Percentiles rank a stretch among this genome's conserved stretches.
Conservation (phyloP, 306 rosid genomes). For the Pyrus pyrifolia region DNA sequence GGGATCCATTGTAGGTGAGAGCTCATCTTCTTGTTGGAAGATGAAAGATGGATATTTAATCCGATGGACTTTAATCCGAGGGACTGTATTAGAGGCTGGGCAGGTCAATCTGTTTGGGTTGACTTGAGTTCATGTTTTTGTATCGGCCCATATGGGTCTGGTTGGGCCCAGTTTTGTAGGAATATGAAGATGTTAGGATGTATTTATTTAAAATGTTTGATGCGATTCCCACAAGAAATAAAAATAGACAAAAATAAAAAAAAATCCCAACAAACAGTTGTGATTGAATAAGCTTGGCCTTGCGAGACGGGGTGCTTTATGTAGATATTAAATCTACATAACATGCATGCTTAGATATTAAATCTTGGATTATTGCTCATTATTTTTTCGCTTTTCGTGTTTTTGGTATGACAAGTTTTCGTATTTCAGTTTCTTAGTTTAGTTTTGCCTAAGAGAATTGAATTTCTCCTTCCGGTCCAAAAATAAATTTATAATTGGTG, state of each 20-base stretch:
- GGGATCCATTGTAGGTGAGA: constrained; percentile 14
- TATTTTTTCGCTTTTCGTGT: not conserved
- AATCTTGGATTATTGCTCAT: not conserved
- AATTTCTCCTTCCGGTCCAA: not conserved
- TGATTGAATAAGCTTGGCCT: not conserved
- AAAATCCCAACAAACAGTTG: not conserved
- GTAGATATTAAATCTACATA: not conserved
- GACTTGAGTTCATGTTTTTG: not conserved
- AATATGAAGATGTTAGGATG: not conserved
- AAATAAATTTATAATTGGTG: not conserved
- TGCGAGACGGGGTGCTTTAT: not conserved
- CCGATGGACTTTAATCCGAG: constrained; percentile 10
- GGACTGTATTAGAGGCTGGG: constrained; percentile 17
- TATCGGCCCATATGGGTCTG: constrained; percentile 9
- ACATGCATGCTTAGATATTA: not conserved
- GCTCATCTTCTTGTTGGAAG: constrained; percentile 8
- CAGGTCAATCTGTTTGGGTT: constrained; percentile 12
- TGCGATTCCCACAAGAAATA: not conserved
- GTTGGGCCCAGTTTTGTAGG: constrained; percentile 28
- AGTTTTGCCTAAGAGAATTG: not conserved
- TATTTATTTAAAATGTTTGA: not conserved
- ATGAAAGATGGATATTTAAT: not conserved
- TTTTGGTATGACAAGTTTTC: not conserved
- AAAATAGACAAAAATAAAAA: no score
- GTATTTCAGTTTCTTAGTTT: not conserved